Conservation (phyloP, 345 rosid species). For the Camelina neglecta region DNA sequence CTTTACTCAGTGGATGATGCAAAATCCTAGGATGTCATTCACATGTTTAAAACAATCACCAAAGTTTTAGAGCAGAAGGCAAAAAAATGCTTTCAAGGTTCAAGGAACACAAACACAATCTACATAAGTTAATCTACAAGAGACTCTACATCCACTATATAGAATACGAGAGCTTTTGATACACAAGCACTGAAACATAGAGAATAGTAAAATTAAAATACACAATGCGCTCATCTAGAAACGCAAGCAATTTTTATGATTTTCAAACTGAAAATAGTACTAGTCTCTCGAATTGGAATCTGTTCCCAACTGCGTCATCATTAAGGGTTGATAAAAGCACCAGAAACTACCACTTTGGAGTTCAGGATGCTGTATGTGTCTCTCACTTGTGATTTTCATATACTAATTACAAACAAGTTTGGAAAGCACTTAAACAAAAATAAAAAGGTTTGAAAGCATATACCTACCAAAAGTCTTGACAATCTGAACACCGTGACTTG, state of each 20-base stretch:
- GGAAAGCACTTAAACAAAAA: background rate
- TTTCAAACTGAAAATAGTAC: too few relatives aligned
- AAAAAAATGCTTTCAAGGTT: background rate
- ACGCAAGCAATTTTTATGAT: too few relatives aligned
- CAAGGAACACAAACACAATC: background rate
- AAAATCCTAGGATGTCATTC: too few relatives aligned
- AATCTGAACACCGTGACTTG: too few relatives aligned
- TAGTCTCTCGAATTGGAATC: too few relatives aligned
- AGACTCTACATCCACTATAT: background rate
- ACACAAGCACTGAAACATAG: background rate
- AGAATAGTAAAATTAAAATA: background rate
- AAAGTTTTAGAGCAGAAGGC: background rate
- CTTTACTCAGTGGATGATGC: too few relatives aligned
- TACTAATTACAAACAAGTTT: slow-evolving; percentile 5
- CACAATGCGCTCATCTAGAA: too few relatives aligned
- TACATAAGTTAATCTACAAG: background rate
- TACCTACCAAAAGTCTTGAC: slow-evolving; percentile 6
- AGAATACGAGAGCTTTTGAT: background rate
- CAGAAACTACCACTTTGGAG: too few relatives aligned
- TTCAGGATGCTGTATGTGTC: too few relatives aligned
- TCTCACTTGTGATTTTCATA: too few relatives aligned
- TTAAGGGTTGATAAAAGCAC: too few relatives aligned
- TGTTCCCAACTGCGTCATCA: too few relatives aligned
- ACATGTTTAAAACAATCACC: background rate
- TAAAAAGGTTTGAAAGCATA: background rate